Evolutionary conservation across 805 yeast species (phyloP), one percentile per base, ranked within the genome.

Genomic region (Limtongia smithiae): DNA sequence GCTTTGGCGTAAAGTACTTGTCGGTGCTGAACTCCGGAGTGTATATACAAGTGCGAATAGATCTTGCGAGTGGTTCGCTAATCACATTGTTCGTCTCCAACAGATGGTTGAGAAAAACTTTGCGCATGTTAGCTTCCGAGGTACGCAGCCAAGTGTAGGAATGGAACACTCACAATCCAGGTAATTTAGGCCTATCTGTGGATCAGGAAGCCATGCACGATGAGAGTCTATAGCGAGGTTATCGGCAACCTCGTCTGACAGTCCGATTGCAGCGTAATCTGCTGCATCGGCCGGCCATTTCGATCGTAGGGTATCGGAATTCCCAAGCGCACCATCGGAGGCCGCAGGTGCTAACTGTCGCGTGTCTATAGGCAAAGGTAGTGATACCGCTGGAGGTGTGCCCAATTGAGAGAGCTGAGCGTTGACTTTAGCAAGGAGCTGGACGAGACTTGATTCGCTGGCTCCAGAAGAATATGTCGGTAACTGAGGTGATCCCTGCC

Each of bases 51-150:
- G 46, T 44, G 14, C 55, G 48, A 28, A 50, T 43, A 3, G 45
- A 18, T 17, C 12, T 15, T 4, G 51, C 48, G 0, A 50, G 34
- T 9, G 48, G 45, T 4, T 37, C 20, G 17, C 44, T 41, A 12
- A 50, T 39, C 25, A 40, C 37, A 5, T 41, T 37, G 27, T 50
- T 47, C 3, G 34, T 40, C 14, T 41, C 35, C 15, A 32, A 33
- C 27, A 46, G 33, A n/a, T 46, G 28, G 2, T 22, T 30, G 12
- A 50, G 24, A 33, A 37, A 50, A 28, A 33, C 49, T 50, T 27
- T 4, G 9, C 28, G 9, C 6, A 25, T 24, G 17, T 15, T n/a
- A 18, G 22, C n/a, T 25, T 38, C 1, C 17, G 83, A 38, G 27
- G 9, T 15, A n/a, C n/a, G n/a, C n/a, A n/a, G n/a, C n/a, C n/a